A percentile compares a stretch with the other conserved stretches of the same genome.
Evolutionary conservation across 2,329 filamentous ascomycete species (phyloP).

Genomic region (Neonectria hederae): DNA sequence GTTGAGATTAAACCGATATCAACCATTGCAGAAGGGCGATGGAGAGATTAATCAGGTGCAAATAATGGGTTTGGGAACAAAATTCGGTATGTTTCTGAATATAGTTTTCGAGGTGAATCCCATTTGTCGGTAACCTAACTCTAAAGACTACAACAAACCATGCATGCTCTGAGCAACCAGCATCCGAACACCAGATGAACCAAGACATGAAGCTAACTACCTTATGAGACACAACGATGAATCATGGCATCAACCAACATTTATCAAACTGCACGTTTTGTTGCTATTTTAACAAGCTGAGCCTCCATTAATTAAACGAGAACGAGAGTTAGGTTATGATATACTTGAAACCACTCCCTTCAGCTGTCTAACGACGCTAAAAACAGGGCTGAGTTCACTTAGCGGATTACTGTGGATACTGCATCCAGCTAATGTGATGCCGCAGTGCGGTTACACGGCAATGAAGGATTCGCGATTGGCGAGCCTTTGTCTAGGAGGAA

Average conservation of each 20-base stretch:
- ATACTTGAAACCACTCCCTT: not conserved
- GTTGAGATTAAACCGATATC: not conserved
- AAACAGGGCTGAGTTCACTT: not conserved
- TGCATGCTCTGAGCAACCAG: too few relatives aligned
- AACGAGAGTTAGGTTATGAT: not conserved
- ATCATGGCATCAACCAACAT: too few relatives aligned
- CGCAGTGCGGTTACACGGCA: not conserved
- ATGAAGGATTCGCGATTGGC: not conserved
- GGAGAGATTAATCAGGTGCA: too few relatives aligned
- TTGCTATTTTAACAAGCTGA: not conserved
- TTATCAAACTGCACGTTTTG: too few relatives aligned
- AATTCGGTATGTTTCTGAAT: not conserved
- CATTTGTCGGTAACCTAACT: not conserved
- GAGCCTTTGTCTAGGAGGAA: not conserved
- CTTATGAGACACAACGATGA: too few relatives aligned
- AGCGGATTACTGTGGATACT: not conserved
- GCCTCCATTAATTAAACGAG: not conserved
- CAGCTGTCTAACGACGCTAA: not conserved
- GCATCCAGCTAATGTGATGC: not conserved
- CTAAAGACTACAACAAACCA: too few relatives aligned
- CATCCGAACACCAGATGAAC: not conserved
- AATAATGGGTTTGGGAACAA: not conserved
- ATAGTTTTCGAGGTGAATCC: not conserved
- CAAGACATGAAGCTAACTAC: not conserved
- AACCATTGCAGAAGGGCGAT: not conserved